Percentiles rank a stretch among this genome's conserved stretches.
Evolutionary conservation across 2,329 filamentous ascomycete genomes (phyloP).

Genomic region (Hypoxylon sp.): DNA sequence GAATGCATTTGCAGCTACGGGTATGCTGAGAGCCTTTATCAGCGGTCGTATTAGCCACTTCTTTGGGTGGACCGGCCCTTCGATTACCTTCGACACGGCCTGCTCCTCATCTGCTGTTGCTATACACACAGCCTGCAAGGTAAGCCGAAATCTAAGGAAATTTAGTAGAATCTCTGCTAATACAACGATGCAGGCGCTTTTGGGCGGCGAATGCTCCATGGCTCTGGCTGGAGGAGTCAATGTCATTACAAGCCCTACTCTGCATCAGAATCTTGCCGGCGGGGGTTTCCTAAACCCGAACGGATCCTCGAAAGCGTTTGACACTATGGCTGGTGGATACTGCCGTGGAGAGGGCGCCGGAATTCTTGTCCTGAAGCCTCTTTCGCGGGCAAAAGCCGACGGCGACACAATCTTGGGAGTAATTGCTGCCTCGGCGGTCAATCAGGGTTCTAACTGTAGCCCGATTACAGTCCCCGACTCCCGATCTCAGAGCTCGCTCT

Average conservation of each 20-base stretch:
- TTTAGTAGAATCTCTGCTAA: not conserved
- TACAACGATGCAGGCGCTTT: constrained; percentile 30
- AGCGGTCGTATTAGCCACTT: constrained; percentile 52
- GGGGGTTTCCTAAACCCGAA: constrained; percentile 50
- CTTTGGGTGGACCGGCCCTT: constrained; percentile 56
- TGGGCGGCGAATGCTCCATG: constrained; percentile 49
- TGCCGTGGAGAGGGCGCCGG: constrained; percentile 65
- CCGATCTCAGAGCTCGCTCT: constrained; percentile 52
- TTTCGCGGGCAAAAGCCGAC: constrained; percentile 62
- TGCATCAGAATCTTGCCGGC: constrained; percentile 45
- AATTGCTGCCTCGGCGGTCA: constrained; percentile 56
- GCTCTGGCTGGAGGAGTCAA: constrained; percentile 56
- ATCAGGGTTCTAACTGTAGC: constrained; percentile 56
- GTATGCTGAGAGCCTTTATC: constrained; percentile 48
- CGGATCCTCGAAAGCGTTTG: constrained; percentile 54
- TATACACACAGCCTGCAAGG: constrained; percentile 56
- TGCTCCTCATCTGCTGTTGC: constrained; percentile 57
- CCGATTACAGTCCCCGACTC: constrained; percentile 60
- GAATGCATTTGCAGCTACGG: constrained; percentile 45
- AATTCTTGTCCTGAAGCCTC: constrained; percentile 63
- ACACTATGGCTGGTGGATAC: constrained; percentile 65
- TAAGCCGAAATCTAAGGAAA: not conserved
- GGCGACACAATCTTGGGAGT: constrained; percentile 61
- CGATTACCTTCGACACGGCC: constrained; percentile 53
- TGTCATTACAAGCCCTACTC: constrained; percentile 52